Evolutionary conservation across 2,329 filamentous ascomycete genomes (phyloP).

Genomic region (Aphanoascus verrucosus): DNA sequence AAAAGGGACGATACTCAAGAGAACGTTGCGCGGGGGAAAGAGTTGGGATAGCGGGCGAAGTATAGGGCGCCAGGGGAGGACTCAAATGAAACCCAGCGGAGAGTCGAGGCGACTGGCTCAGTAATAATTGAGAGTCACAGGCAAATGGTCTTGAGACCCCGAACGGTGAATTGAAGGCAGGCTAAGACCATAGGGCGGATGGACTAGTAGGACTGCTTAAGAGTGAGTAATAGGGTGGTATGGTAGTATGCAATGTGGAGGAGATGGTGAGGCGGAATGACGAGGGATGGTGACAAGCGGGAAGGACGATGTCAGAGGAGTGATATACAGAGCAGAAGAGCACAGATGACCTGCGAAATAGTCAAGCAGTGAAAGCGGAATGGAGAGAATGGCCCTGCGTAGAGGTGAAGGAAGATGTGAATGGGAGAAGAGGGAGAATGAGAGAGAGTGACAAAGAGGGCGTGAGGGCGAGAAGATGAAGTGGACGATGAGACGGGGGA

Average conservation of each 20-base stretch:
- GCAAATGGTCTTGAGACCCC: not conserved
- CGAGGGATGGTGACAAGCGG: not conserved
- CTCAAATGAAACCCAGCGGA: not conserved
- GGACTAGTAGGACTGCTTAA: not conserved
- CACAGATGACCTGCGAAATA: not conserved
- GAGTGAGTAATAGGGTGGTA: constrained; percentile 5
- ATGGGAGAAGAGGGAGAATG: not conserved
- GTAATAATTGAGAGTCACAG: not conserved
- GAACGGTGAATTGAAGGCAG: not conserved
- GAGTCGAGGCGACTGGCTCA: not conserved
- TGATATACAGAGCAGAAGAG: not conserved
- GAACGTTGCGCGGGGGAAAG: not conserved
- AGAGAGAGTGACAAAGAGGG: not conserved
- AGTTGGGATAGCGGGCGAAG: not conserved
- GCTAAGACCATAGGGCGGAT: constrained; percentile 1
- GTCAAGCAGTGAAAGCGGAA: not conserved
- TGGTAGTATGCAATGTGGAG: not conserved
- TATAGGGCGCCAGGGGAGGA: not conserved
- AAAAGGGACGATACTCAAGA: not conserved
- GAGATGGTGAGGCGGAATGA: not conserved
- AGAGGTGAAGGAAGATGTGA: not conserved
- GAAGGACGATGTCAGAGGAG: not conserved
- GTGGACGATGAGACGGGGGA: not conserved
- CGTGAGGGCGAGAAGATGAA: not conserved
- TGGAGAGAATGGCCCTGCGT: not conserved